Percentiles rank a stretch among this genome's conserved stretches.
phyloP scores from a whole-genome alignment of 78 protist genomes.

The Dictyostelium capitatum region DNA sequence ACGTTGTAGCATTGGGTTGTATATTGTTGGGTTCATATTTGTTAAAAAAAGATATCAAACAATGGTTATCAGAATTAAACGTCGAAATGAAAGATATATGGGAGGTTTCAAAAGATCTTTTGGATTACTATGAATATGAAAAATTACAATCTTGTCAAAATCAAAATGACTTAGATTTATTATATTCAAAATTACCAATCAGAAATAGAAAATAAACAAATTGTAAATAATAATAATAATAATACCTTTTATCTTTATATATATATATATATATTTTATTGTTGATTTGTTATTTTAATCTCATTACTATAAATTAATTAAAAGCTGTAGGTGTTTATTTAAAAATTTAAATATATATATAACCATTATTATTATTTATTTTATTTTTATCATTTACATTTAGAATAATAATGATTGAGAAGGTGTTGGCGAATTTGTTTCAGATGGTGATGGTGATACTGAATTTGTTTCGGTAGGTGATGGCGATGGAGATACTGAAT shows the following conservation, averaged over 20 bases:
- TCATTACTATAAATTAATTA: no score
- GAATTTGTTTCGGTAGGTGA: neutral
- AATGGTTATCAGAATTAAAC: conserved; percentile 80
- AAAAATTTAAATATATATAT: no score
- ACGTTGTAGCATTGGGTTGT: conserved; percentile 78
- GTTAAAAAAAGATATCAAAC: conserved; percentile 54
- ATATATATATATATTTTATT: neutral
- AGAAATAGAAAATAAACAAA: conserved; percentile 29
- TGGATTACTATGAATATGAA: conserved; percentile 74
- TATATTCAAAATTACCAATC: conserved; percentile 34
- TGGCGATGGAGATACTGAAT: neutral
- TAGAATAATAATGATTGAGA: neutral
- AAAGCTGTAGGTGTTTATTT: no score
- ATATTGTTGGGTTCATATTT: conserved; percentile 61
- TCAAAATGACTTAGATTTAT: neutral
- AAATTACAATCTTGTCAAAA: conserved; percentile 11
- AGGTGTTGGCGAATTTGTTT: neutral
- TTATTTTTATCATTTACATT: neutral
- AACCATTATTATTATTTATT: no score
- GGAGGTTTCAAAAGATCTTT: conserved; percentile 77
- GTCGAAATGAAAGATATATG: conserved; percentile 84
- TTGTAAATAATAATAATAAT: neutral
- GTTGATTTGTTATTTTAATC: neutral
- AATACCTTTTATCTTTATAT: no score
- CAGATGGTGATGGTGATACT: neutral